phyloP scores from a whole-genome alignment of 768 basidiomycete genomes.

The Crepidotus variabilis region DNA sequence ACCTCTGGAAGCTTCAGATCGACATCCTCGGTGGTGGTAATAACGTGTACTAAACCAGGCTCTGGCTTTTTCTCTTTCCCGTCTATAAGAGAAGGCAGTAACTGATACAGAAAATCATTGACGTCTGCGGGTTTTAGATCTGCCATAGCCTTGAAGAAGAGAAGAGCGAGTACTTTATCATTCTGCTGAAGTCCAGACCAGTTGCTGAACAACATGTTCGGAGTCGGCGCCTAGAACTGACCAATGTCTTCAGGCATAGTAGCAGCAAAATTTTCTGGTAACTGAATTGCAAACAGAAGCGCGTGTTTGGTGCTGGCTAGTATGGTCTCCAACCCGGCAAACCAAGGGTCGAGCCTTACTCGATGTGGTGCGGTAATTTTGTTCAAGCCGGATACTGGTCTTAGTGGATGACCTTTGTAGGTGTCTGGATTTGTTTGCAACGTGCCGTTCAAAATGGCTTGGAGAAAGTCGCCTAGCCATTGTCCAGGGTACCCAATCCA shows the following conservation, averaged over 20 bases:
- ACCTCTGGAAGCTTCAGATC: conserved; percentile 9
- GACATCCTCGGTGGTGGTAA: conserved; percentile 11
- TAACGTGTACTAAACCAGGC: conserved; percentile 11
- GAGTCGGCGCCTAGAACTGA: conserved; percentile 17
- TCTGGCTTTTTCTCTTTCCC: conserved; percentile 2
- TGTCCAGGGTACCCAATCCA: conserved; percentile 31
- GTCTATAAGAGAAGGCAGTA: conserved; percentile 9
- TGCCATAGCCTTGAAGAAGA: conserved; percentile 10
- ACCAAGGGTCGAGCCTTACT: conserved; percentile 23
- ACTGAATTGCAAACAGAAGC: conserved; percentile 18
- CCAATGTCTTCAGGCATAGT: conserved; percentile 17
- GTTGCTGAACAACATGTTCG: conserved; percentile 12
- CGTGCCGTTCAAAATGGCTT: conserved; percentile 20
- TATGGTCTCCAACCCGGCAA: conserved; percentile 23
- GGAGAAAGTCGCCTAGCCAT: conserved; percentile 32
- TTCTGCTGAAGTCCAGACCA: neutral
- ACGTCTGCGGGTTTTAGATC: neutral
- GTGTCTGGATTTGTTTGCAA: conserved; percentile 22
- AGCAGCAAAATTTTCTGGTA: conserved; percentile 16
- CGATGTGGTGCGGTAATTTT: conserved; percentile 18
- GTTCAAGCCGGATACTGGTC: conserved; percentile 20
- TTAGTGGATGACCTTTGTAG: conserved; percentile 23
- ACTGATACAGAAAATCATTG: conserved; percentile 2
- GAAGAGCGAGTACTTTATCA: conserved; percentile 13
- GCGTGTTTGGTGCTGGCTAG: conserved; percentile 15